These are phyloP conservation scores for Cutaneotrichosporon cutaneum DNA, from an alignment of 1,284 basidiomycete species.

Conservation along the genomic window DNA sequence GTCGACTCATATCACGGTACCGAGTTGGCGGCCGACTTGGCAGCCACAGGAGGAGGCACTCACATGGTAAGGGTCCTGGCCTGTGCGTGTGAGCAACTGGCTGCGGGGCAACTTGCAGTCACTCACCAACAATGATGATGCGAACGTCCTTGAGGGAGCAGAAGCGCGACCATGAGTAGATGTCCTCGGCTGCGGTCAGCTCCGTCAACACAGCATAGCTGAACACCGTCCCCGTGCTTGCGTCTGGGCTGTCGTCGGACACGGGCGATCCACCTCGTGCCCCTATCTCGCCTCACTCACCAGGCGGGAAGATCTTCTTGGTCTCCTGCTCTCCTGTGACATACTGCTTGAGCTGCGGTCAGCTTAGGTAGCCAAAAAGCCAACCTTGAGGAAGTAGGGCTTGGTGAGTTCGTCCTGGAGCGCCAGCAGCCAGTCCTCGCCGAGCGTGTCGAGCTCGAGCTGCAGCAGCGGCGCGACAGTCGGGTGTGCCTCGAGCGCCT, in stretches of 20 bases:
- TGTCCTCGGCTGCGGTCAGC: constrained; percentile 47
- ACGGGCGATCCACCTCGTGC: no score
- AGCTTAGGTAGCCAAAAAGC: neutral
- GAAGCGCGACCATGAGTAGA: constrained; percentile 56
- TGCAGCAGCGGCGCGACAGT: constrained; percentile 32
- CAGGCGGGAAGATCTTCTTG: constrained; percentile 55
- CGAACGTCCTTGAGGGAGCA: constrained; percentile 54
- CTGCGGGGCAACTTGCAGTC: no score
- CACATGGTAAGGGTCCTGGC: constrained; percentile 55
- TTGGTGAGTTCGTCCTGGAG: constrained; percentile 52
- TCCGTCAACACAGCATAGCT: no score
- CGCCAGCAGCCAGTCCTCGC: constrained; percentile 54
- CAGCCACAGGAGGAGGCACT: constrained; percentile 18
- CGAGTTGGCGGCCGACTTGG: neutral
- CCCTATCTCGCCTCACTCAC: no score
- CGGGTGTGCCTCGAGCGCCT: constrained; percentile 29
- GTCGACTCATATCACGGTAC: no score
- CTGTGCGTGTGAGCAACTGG: constrained; percentile 16
- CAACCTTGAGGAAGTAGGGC: constrained; percentile 49
- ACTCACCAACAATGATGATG: constrained; percentile 55
- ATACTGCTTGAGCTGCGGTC: constrained; percentile 47
- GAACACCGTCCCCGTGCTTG: no score
- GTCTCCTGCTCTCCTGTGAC: constrained; percentile 44
- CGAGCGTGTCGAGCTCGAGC: constrained; percentile 51
- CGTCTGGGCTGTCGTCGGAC: no score